Conservation (phyloP, 2,329 filamentous ascomycete genomes). For the Hysterium pulicare region DNA sequence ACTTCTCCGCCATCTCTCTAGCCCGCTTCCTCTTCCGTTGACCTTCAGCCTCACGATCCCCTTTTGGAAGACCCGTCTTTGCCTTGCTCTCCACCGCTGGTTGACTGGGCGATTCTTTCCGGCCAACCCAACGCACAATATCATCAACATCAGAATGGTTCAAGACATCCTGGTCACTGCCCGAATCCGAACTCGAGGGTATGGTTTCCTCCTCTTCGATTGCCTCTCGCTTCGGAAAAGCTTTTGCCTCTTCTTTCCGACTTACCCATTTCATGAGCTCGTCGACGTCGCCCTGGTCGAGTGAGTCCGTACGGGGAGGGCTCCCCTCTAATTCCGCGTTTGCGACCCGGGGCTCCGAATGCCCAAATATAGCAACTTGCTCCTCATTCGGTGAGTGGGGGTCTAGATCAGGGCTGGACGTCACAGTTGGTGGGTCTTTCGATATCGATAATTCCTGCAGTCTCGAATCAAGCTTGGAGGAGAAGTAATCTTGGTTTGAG, state of each 20-base stretch:
- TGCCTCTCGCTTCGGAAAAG: constrained; percentile 26
- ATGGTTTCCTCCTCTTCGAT: constrained; percentile 2
- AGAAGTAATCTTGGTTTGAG: background rate
- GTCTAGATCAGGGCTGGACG: background rate
- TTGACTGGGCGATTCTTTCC: constrained; percentile 16
- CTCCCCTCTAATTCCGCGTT: background rate
- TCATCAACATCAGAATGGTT: constrained; percentile 31
- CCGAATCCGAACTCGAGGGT: background rate
- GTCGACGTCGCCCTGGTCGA: constrained; percentile 31
- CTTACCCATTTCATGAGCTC: constrained; percentile 34
- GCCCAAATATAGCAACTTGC: background rate
- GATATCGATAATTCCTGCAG: background rate
- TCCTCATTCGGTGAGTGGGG: background rate
- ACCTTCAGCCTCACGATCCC: no score
- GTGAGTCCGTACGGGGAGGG: constrained; percentile 6
- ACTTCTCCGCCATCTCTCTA: no score
- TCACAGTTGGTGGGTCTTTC: background rate
- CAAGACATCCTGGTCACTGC: background rate
- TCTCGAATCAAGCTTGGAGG: background rate
- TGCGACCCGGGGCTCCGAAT: background rate
- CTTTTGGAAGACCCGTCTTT: no score
- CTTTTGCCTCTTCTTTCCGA: constrained; percentile 14
- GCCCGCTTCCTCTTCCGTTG: no score
- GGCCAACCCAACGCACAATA: constrained; percentile 23
- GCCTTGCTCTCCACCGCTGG: no score